phyloP scores from a whole-genome alignment of 2,329 filamentous ascomycete genomes.

The Aspergillus ochraceoroseus region DNA sequence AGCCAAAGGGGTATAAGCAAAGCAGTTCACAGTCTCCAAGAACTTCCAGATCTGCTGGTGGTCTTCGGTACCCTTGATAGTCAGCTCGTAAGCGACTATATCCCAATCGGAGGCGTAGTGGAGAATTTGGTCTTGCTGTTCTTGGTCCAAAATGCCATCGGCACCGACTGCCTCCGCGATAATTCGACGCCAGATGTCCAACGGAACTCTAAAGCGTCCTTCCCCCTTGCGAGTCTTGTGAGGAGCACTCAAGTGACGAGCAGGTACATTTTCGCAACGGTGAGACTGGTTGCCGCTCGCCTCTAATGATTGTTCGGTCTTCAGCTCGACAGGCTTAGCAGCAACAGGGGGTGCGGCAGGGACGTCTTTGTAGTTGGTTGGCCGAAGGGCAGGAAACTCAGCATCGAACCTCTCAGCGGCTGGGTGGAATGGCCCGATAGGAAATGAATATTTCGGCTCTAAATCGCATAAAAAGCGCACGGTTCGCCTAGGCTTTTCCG shows the following conservation, averaged over 20 bases:
- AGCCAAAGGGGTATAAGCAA: constrained; percentile 25
- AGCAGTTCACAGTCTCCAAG: constrained; percentile 31
- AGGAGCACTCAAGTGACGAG: background rate
- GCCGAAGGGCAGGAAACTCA: constrained; percentile 23
- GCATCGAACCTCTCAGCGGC: constrained; percentile 15
- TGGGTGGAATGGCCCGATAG: constrained; percentile 18
- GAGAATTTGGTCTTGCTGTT: constrained; percentile 30
- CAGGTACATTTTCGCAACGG: constrained; percentile 9
- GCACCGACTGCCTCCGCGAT: constrained; percentile 28
- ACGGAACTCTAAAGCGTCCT: constrained; percentile 27
- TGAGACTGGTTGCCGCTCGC: background rate
- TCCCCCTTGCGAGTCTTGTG: constrained; percentile 13
- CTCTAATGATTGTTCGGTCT: background rate
- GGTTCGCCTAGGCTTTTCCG: background rate
- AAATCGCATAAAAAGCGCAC: background rate
- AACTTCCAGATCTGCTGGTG: constrained; percentile 37
- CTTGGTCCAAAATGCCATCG: constrained; percentile 23
- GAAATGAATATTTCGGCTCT: background rate
- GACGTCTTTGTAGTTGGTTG: background rate
- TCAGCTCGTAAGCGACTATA: constrained; percentile 27
- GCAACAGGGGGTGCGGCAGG: background rate
- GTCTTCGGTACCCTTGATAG: constrained; percentile 26
- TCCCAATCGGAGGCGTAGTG: constrained; percentile 34
- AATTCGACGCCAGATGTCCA: constrained; percentile 30
- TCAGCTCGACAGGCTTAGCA: background rate